These are phyloP conservation scores for Tricladium varicosporioides DNA, from an alignment of 2,329 filamentous ascomycete genomes.

Conservation along the genomic window DNA sequence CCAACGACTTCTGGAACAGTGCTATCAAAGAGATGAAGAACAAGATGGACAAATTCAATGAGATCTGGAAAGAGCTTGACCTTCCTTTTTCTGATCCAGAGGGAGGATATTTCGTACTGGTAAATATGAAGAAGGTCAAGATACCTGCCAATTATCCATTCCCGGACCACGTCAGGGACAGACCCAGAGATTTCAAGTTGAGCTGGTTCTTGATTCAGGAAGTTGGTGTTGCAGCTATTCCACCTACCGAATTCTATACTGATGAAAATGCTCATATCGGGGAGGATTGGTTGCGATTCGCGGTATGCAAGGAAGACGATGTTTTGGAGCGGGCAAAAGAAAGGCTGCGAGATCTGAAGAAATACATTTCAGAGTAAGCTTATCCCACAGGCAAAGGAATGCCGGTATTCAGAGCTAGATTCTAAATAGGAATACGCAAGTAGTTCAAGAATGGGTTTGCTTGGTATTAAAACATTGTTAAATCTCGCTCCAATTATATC, in stretches of 20 bases:
- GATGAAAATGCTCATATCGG: conserved; percentile 78
- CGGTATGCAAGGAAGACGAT: conserved; percentile 92
- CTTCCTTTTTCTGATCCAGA: conserved; percentile 72
- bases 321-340: conserved; percentile 79
- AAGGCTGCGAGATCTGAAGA: conserved; percentile 65
- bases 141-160: conserved; percentile 83
- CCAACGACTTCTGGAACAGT: conserved; percentile 81
- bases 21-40: conserved; percentile 83
- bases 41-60: conserved; percentile 85
- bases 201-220: conserved; percentile 97
- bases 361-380: conserved; percentile 10
- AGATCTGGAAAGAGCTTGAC: conserved; percentile 71
- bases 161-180: conserved; percentile 79
- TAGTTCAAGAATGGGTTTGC: too few relatives aligned
- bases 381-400: not conserved
- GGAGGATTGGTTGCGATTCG: conserved; percentile 91
- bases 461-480: too few relatives aligned
- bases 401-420: too few relatives aligned
- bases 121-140: conserved; percentile 86
- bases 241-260: conserved; percentile 96
- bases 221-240: conserved; percentile 91
- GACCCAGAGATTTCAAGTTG: conserved; percentile 91
- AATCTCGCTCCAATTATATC: too few relatives aligned
- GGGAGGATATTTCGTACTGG: conserved; percentile 95
- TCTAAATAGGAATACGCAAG: too few relatives aligned